phyloP scores from a whole-genome alignment of 2,329 filamentous ascomycete species.

The Xylaria sp. region DNA sequence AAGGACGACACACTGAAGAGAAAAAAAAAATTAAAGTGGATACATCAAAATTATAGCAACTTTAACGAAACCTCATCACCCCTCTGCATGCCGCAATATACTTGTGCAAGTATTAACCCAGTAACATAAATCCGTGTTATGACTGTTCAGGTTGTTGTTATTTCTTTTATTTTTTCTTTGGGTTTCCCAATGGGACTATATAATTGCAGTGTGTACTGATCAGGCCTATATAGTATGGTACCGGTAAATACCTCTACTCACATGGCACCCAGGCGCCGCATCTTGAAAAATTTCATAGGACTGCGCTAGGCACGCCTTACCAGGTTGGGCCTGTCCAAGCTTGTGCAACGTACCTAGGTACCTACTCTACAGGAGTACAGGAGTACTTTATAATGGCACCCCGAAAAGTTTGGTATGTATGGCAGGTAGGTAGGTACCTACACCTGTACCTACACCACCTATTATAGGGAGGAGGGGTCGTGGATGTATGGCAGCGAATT shows the following conservation, averaged over 20 bases:
- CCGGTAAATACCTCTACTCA: background rate
- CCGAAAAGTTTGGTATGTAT: conserved; percentile 1
- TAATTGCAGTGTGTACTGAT: background rate
- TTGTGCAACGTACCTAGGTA: background rate
- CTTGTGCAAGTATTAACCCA: too few relatives aligned
- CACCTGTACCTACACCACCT: too few relatives aligned
- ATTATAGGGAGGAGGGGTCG: conserved; percentile 2
- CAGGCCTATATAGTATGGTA: background rate
- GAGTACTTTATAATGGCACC: conserved; percentile 13
- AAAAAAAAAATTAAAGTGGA: background rate
- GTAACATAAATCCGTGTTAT: background rate
- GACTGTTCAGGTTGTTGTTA: background rate
- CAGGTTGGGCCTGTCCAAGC: background rate
- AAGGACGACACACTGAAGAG: background rate
- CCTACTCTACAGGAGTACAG: background rate
- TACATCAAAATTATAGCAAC: background rate
- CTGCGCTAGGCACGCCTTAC: background rate
- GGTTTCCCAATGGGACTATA: too few relatives aligned
- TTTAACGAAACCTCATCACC: background rate
- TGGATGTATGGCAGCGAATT: background rate
- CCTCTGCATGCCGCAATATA: background rate
- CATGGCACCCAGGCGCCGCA: background rate
- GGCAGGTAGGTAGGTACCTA: too few relatives aligned
- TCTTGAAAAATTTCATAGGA: conserved; percentile 3
- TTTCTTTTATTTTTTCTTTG: background rate